Evolutionary conservation across 805 yeast species (phyloP).

Genomic region (Kodamaea nitidulidarum): DNA sequence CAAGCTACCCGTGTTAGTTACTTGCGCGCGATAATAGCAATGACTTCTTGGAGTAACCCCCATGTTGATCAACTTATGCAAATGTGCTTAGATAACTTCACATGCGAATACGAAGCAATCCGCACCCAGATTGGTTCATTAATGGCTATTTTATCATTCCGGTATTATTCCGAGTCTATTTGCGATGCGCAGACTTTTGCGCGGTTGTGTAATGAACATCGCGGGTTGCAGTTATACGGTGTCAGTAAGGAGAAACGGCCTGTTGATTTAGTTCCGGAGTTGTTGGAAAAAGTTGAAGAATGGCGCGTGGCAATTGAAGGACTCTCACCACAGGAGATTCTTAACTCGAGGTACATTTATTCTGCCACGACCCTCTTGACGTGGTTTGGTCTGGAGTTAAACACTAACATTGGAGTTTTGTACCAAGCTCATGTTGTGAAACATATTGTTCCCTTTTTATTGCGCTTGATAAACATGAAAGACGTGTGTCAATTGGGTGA

Average conservation of each 20-base stretch:
- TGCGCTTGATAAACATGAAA: conserved; percentile 60
- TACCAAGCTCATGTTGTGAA: conserved; percentile 47
- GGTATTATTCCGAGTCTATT: conserved; percentile 41
- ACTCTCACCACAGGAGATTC: conserved; percentile 50
- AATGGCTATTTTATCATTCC: conserved; percentile 44
- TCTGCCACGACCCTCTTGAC: conserved; percentile 60
- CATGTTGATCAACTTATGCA: conserved; percentile 41
- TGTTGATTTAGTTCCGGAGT: conserved; percentile 32
- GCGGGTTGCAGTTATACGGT: conserved; percentile 31
- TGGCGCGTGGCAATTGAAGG: conserved; percentile 36
- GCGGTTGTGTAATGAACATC: conserved; percentile 27
- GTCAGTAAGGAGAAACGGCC: conserved; percentile 21
- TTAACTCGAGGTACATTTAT: conserved; percentile 58
- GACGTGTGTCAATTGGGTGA: conserved; percentile 76
- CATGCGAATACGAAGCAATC: conserved; percentile 71
- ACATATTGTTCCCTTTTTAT: conserved; percentile 64
- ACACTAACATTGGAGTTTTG: conserved; percentile 50
- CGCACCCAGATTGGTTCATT: conserved; percentile 63
- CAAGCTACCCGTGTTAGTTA: conserved; percentile 60
- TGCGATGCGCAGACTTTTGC: conserved; percentile 38
- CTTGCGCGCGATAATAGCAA: conserved; percentile 46
- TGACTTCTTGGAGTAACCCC: conserved; percentile 54
- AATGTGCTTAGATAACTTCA: conserved; percentile 45
- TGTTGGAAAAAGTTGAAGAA: conserved; percentile 43
- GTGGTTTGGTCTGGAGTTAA: conserved; percentile 53